Evolutionary conservation across 176 grass and related monocot species (phyloP), one percentile per base, ranked within the genome.

Genomic region (Tuctoria greenei): DNA sequence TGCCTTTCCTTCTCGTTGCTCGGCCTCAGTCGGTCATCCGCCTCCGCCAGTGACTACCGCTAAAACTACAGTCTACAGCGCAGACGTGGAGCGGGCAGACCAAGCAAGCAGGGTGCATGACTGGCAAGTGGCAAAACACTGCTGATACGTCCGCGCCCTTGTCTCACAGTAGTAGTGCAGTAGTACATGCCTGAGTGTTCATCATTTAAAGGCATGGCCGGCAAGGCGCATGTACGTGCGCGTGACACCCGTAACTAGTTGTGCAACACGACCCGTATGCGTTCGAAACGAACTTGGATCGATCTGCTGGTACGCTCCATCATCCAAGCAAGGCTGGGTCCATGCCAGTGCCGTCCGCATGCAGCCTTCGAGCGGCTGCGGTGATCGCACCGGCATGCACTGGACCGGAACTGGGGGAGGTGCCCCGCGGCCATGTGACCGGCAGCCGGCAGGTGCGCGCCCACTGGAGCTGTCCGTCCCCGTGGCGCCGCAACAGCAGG

Each of bases 211-310:
- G 20, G 18, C 47, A 41, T 14, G 45, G 46, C 59, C 42, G 47
- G 16, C 56, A 71, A 4, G 52, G 62, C 61, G 23, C 68, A 34
- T 51, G 49, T 66, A 36, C 43, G 36, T 21, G 39, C 27, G 70
- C 43, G 70, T 45, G 84, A 81, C 84, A 69, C 63, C 84, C 77
- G 81, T 81, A 75, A 85, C 71, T 81, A 39, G 66, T 69, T 1
- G 25, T 21, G n/a, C n/a, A n/a, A 46, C 14, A 23, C 16, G 37
- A 24, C n/a, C n/a, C n/a, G n/a, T 40, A 21, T 9, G 16, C 52
- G 47, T 44, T 18, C 70, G n/a, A 34, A 61, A 49, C 10, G n/a
- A n/a, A n/a, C n/a, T n/a, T n/a, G 44, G 28, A 11, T 34, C 14
- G 18, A 43, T 47, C 13, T 2, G 24, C 4, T 1, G 35, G 28